Evolutionary conservation across 331 rosid genomes (phyloP), one percentile per base, ranked within the genome.

Genomic region (Malus hybrid): DNA sequence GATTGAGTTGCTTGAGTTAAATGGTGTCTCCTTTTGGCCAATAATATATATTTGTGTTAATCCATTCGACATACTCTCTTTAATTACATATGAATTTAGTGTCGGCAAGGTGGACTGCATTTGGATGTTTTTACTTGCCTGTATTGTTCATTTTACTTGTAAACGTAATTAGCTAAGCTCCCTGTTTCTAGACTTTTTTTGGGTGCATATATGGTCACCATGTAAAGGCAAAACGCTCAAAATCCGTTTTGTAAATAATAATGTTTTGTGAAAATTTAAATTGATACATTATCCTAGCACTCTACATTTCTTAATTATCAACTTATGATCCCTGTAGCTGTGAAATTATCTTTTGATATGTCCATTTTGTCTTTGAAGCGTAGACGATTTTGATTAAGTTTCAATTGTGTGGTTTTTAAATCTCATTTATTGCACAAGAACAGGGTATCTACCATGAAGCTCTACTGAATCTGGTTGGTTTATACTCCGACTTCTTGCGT

Each of bases 401-500:
- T 48, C 5, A 26, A 65, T 30, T 15, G 7, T 46, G 29, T 66
- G 30, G 20, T 39, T 22, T 63, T 64, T 6, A 15, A 14, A 20
- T 75, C 16, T 1, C 62, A 30, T 20, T 39, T 18, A 6, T 68
- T 73, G 68, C 30, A 26, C 33, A 39, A 80, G 62, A 52, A 24
- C 83, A 88, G 88, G 86, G 86, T 70, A 5, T 6, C 52, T 12
- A 56, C 61, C 81, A 65, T 20, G 20, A 22, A 61, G 46, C 71
- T 24, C 72, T 91, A 4, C 29, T 60, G 66, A 15, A 22, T 7
- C 84, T 87, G 26, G 73, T 91, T 75, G 42, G 63, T 14, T 18
- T 1, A 8, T 64, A 91, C 33, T 50, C 79, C 15, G 7, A 60
- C n/a, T 39, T 63, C 61, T 79, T 91, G 88, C 77, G 80, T 9